phyloP scores from a whole-genome alignment of 2,329 filamentous ascomycete genomes.

The Zasmidium cellare region DNA sequence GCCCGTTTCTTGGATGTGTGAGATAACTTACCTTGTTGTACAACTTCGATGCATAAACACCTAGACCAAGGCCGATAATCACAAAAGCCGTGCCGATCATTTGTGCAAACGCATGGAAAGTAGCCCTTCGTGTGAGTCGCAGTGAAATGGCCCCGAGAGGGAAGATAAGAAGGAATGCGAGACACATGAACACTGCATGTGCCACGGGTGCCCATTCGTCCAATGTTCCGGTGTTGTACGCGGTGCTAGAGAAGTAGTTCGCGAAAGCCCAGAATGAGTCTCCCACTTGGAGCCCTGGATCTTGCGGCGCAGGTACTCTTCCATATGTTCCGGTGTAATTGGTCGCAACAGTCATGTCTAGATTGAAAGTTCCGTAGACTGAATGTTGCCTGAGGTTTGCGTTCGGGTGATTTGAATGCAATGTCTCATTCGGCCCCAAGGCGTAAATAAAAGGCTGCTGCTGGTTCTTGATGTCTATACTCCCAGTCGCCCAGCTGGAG shows the following conservation, averaged over 20 bases:
- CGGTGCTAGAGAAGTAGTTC: conserved; percentile 28
- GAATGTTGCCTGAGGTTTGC: conserved; percentile 40
- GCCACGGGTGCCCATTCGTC: conserved; percentile 20
- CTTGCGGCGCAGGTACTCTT: conserved; percentile 38
- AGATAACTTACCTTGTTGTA: conserved; percentile 40
- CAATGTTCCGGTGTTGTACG: conserved; percentile 24
- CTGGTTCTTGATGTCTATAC: conserved; percentile 34
- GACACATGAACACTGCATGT: conserved; percentile 37
- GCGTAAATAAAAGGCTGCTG: conserved; percentile 45
- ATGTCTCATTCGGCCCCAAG: conserved; percentile 37
- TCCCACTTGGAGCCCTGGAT: conserved; percentile 21
- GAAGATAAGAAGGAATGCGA: conserved; percentile 39
- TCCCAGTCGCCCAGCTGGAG: conserved; percentile 38
- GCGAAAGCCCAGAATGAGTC: conserved; percentile 25
- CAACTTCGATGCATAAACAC: conserved; percentile 41
- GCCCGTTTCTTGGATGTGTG: not conserved
- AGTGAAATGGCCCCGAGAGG: conserved; percentile 39
- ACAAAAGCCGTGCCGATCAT: conserved; percentile 39
- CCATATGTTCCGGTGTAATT: conserved; percentile 29
- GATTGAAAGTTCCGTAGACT: conserved; percentile 42
- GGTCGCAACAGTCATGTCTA: conserved; percentile 43
- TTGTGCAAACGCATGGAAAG: conserved; percentile 44
- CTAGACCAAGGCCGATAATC: conserved; percentile 41
- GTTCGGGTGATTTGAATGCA: conserved; percentile 30
- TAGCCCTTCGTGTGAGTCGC: conserved; percentile 41